Base-by-base conservation (phyloP, 441 rosid genomes). In the Gossypium gossypioides region DNA sequence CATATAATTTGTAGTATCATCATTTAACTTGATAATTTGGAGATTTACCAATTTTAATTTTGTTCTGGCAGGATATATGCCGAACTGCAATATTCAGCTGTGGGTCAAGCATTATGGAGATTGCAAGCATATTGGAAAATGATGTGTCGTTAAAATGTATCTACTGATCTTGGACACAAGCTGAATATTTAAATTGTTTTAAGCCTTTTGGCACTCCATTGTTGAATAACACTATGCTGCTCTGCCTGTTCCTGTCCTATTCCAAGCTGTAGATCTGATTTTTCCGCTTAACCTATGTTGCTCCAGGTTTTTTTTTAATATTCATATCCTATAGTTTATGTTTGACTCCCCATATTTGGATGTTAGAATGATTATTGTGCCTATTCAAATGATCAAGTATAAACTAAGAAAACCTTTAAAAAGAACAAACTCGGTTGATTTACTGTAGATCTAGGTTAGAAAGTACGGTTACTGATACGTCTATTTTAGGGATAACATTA, bases 51-150 rank as follows among this genome's bases (percentile, higher is more conserved):
- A 57, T 7, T 21, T 1, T 13, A 16, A 37, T 79, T 79, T 59
- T 67, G 55, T 22, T 69, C 69, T 54, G 66, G 51, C 87, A 82
- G 87, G 82, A 27, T 27, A 77, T 64, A 24, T 15, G 22, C 32
- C 27, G 68, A 66, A 15, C 40, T 46, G 27, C 8, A 7, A 22
- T 55, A 19, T 27, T n/a, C 19, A 61, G 66, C 9, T 61, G 29
- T 25, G 62, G 76, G 32, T 34, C 37, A 48, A 19, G 29, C 27
- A 57, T 48, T 40, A 44, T 46, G 63, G 6, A 22, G 71, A 57
- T 37, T 37, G 82, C 69, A 66, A 73, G 74, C 56, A 16, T 61
- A 2, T 32, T 0, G 21, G 66, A 0, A 48, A 21, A 19, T 52
- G 74, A 58, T 62, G 8, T 27, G 51, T 22, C 6, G 72, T 37